phyloP scores from a whole-genome alignment of 768 basidiomycete species.

The Kwoniella sp. region DNA sequence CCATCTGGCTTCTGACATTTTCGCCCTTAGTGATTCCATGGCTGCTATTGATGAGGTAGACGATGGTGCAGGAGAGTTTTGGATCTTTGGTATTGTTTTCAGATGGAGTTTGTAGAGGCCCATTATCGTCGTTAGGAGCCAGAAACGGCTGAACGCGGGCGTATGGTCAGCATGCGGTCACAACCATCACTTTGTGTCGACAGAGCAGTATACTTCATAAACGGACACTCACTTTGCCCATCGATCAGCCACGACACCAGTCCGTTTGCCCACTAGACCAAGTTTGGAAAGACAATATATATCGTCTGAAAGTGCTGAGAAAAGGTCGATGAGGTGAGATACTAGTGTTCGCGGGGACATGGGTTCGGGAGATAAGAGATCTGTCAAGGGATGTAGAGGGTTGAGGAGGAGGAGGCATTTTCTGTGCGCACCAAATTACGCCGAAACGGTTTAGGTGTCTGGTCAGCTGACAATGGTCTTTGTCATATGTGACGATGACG shows the following conservation, averaged over 20 bases:
- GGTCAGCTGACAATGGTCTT: too few species aligned
- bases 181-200: too few species aligned
- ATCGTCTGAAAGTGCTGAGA: slow-evolving; percentile 45
- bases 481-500: too few species aligned
- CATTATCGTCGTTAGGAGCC: slow-evolving; percentile 47
- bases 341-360: slow-evolving; percentile 38
- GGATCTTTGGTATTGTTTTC: slow-evolving; percentile 36
- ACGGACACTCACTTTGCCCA: slow-evolving; percentile 52
- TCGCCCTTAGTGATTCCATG: not conserved
- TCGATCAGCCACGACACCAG: slow-evolving; percentile 33
- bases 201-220: too few species aligned
- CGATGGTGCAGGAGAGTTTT: slow-evolving; percentile 3
- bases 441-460: too few species aligned
- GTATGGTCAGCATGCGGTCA: slow-evolving; percentile 4
- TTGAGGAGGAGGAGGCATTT: slow-evolving; percentile 53
- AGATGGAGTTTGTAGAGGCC: slow-evolving; percentile 42
- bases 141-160: slow-evolving; percentile 40
- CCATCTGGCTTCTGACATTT: slow-evolving; percentile 36
- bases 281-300: slow-evolving; percentile 38
- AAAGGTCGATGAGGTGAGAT: slow-evolving; percentile 41
- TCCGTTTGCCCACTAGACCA: slow-evolving; percentile 33
- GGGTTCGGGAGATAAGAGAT: slow-evolving; percentile 45
- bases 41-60: not conserved
- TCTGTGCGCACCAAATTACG: slow-evolving; percentile 25
- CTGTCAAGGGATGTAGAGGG: slow-evolving; percentile 45